Percentiles rank a stretch among this genome's conserved stretches.
phyloP scores from a whole-genome alignment of 1,284 basidiomycete species.

The Trametes versicolor region DNA sequence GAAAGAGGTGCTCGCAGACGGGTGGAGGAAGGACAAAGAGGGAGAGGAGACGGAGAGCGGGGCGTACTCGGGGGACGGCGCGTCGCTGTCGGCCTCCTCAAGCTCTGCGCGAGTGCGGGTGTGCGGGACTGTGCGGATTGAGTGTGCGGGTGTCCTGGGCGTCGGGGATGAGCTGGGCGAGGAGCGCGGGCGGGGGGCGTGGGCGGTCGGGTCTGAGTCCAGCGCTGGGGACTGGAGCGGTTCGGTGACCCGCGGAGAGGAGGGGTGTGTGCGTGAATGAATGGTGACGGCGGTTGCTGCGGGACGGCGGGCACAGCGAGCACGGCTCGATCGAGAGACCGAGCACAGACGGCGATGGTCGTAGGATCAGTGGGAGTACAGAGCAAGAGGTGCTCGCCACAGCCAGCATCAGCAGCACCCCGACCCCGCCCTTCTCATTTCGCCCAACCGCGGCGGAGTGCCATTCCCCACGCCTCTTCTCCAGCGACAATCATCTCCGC shows the following conservation, averaged over 20 bases:
- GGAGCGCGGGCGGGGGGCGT: slow-evolving; percentile 40
- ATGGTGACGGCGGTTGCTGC: slow-evolving; percentile 58
- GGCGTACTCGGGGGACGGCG: slow-evolving; percentile 36
- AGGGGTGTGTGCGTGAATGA: slow-evolving; percentile 71
- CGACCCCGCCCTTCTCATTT: slow-evolving; percentile 1
- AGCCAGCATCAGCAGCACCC: slow-evolving; percentile 1
- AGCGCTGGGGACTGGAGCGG: slow-evolving; percentile 54
- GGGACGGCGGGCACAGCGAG: slow-evolving; percentile 30
- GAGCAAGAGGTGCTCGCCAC: slow-evolving; percentile 5
- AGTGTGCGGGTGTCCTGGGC: slow-evolving; percentile 36
- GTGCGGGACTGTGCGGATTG: slow-evolving; percentile 61
- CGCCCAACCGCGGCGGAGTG: neutral
- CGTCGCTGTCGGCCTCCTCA: slow-evolving; percentile 60
- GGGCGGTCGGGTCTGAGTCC: slow-evolving; percentile 51
- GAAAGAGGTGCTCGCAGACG: slow-evolving; percentile 24
- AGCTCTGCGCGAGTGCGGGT: slow-evolving; percentile 70
- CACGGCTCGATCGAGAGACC: slow-evolving; percentile 26
- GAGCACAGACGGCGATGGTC: slow-evolving; percentile 29
- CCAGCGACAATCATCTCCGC: slow-evolving; percentile 1
- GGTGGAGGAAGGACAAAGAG: slow-evolving; percentile 41
- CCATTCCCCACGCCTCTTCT: slow-evolving; percentile 25
- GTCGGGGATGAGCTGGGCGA: slow-evolving; percentile 36
- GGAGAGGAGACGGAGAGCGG: slow-evolving; percentile 37
- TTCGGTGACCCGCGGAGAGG: slow-evolving; percentile 62
- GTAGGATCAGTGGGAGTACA: slow-evolving; percentile 35